Evolutionary conservation across 148 eudicot genomes (phyloP).

Genomic region (Chenopodium berlandieri): DNA sequence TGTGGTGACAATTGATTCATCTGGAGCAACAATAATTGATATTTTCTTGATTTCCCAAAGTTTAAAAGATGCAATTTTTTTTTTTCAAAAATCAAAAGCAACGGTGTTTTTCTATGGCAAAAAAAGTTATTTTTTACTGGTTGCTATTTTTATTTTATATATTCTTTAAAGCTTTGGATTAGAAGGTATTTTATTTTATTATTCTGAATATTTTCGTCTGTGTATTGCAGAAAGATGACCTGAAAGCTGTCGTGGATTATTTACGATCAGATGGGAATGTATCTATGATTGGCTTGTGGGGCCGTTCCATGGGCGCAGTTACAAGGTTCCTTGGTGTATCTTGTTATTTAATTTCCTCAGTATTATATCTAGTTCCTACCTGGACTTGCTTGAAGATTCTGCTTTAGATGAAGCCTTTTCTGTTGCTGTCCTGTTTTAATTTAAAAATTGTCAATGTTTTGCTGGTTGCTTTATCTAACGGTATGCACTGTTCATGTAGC

Average conservation of each 20-base stretch:
- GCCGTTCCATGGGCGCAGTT: conserved; percentile 99
- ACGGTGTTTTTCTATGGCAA: neutral
- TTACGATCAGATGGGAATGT: conserved; percentile 81
- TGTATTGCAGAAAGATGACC: conserved; percentile 79
- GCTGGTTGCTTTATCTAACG: conserved; percentile 11
- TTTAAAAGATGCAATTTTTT: neutral
- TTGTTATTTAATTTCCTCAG: conserved; percentile 19
- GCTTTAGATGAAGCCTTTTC: neutral
- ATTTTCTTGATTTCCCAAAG: neutral
- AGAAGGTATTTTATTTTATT: too few relatives aligned
- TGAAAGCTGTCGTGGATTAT: conserved; percentile 81
- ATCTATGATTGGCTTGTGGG: conserved; percentile 95
- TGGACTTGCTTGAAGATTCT: neutral
- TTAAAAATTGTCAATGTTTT: neutral
- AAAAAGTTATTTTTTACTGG: neutral
- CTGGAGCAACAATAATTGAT: neutral
- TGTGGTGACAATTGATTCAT: neutral
- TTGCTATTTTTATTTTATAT: neutral
- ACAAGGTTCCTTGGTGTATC: conserved; percentile 53
- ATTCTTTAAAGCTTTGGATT: neutral
- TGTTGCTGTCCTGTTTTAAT: neutral
- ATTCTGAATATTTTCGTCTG: conserved; percentile 13
- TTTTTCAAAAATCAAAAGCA: neutral
- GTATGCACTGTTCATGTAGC: conserved; percentile 43
- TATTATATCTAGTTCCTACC: conserved; percentile 3